These are phyloP conservation scores for Aspergillus versicolor DNA, from an alignment of 2,329 filamentous ascomycete genomes.

Conservation along the genomic window DNA sequence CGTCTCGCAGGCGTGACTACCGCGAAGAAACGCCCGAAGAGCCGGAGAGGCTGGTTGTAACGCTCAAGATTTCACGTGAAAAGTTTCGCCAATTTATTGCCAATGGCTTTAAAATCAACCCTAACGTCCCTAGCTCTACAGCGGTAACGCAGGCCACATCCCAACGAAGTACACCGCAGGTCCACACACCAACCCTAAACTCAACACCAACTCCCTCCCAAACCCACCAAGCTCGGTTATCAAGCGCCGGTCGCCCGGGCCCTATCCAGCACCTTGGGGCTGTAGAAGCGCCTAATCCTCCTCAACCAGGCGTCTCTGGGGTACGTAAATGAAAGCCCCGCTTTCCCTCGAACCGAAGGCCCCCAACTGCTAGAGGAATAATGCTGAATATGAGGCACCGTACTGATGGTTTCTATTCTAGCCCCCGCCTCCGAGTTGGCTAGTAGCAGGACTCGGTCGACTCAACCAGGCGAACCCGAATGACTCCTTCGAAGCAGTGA, in stretches of 20 bases:
- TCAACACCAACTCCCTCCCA: constrained; percentile 51
- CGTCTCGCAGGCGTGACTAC: constrained; percentile 62
- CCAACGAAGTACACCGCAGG: constrained; percentile 48
- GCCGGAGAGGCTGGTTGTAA: constrained; percentile 68
- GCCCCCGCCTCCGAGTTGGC: constrained; percentile 87
- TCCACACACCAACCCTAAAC: constrained; percentile 51
- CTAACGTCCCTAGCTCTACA: constrained; percentile 40
- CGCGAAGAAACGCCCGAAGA: constrained; percentile 79
- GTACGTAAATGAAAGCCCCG: constrained; percentile 39
- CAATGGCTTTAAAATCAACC: constrained; percentile 40
- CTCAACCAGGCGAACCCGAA: constrained; percentile 71
- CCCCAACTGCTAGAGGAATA: not conserved
- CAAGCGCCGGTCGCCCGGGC: constrained; percentile 25
- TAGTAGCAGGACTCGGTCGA: constrained; percentile 68
- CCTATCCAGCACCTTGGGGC: constrained; percentile 43
- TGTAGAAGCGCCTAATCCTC: constrained; percentile 46
- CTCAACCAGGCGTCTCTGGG: constrained; percentile 42
- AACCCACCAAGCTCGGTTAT: constrained; percentile 28
- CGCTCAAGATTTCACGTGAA: constrained; percentile 69
- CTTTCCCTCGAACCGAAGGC: constrained; percentile 16
- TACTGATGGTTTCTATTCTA: constrained; percentile 37
- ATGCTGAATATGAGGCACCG: not conserved
- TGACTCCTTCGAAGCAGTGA: constrained; percentile 83
- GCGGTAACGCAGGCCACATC: constrained; percentile 45
- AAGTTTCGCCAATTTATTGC: constrained; percentile 67